Evolutionary conservation across 2,329 filamentous ascomycete species (phyloP), one percentile per base, ranked within the genome.

Genomic region (Neonectria coccinea): DNA sequence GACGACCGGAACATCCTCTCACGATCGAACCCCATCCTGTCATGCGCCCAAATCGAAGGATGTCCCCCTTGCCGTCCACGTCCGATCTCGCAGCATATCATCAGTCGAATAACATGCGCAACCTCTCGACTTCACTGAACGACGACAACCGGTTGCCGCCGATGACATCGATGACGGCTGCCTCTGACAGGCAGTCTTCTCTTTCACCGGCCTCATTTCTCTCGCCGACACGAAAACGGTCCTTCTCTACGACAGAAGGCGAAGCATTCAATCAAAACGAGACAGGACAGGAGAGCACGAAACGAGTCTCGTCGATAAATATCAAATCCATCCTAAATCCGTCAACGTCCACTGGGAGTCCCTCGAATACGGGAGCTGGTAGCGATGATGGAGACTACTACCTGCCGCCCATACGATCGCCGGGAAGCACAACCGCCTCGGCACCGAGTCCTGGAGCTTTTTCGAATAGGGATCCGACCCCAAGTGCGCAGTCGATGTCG

Each of bases 321-420:
- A 93, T 94, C 66, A 92, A 90, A 68, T 92, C 91, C 5, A 90
- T 94, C 48, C 80, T 94, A 12, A 94, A 93, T 67, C 88, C 88
- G 3, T 73, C 79, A 16, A 72, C 67, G 8, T 68, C 67, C n/a
- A 67, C 70, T n/a, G 71, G 71, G 3, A 71, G 70, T 33, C 59
- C 69, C 22, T 65, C 69, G 20, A 68, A 66, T 9, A 67, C 64
- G 18, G 61, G 70, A 25, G 64, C 65, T 18, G 78, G 82, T 65
- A 75, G 79, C 62, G 73, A 81, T 51, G 76, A 78, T 51, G 73
- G 75, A 8, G 77, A 81, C n/a, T 83, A 82, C 61, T 75, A 78
- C 4, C 71, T 82, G 16, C 80, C 80, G 2, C 79, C 80, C 2
- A 72, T 84, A 39, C 79, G 80, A 59, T 84, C 84, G 10, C 81